Evolutionary conservation across 495 filamentous ascomycete species (phyloP).

Genomic region (Durotheca rogersii): DNA sequence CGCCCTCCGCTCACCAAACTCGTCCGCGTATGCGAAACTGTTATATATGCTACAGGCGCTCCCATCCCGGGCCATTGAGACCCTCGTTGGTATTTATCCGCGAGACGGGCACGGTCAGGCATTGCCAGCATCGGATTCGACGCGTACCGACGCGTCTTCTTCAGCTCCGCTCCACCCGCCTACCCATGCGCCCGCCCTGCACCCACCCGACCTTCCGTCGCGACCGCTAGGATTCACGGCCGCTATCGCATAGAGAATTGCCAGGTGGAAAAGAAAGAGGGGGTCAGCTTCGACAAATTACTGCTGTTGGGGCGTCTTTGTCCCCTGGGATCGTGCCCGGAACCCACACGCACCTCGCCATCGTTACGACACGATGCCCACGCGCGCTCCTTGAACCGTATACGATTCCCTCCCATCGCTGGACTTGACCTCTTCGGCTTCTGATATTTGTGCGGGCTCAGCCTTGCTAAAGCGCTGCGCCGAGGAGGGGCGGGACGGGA

Average conservation of each 20-base stretch:
- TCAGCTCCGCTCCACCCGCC: not conserved
- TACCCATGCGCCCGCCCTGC: not conserved
- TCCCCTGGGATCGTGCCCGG: not conserved
- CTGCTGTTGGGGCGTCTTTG: not conserved
- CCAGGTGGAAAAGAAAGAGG: not conserved
- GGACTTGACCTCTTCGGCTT: not conserved
- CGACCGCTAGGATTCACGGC: not conserved
- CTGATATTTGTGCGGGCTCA: not conserved
- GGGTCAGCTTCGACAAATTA: not conserved
- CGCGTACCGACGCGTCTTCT: conserved; percentile 31
- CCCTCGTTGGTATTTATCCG: not conserved
- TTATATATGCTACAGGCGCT: no score
- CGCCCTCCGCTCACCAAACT: no score
- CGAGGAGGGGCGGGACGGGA: not conserved
- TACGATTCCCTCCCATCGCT: not conserved
- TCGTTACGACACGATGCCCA: conserved; percentile 14
- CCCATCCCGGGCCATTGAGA: not conserved
- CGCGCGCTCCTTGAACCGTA: conserved; percentile 5
- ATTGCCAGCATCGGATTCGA: not conserved
- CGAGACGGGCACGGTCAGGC: not conserved
- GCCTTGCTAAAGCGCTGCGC: not conserved
- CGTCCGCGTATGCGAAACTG: no score
- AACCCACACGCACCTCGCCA: not conserved
- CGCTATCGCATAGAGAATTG: not conserved
- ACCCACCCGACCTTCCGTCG: not conserved